Conservation (phyloP, 352 stramenopile species). For the Peronospora belbahrii region DNA sequence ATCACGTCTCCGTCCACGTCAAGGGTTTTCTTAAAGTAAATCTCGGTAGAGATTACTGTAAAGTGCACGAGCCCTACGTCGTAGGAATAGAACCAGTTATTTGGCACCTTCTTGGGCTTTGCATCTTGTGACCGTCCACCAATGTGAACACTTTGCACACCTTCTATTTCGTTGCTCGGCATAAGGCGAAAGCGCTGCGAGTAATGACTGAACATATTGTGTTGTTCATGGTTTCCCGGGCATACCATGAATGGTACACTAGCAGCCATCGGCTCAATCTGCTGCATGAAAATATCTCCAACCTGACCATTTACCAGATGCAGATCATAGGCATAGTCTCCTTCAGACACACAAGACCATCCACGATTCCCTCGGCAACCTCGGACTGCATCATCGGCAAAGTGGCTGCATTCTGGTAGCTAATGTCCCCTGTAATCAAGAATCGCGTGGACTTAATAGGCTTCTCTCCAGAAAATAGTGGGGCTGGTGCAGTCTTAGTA, state of each 20-base stretch:
- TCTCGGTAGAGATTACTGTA: constrained; percentile 79
- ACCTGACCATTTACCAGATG: constrained; percentile 71
- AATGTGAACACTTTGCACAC: constrained; percentile 38
- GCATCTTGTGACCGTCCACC: constrained; percentile 25
- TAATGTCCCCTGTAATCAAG: constrained; percentile 80
- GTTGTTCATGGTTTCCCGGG: constrained; percentile 86
- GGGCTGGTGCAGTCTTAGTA: constrained; percentile 55
- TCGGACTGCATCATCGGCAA: constrained; percentile 85
- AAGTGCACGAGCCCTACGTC: constrained; percentile 85
- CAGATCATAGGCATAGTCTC: constrained; percentile 88
- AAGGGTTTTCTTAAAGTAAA: constrained; percentile 77
- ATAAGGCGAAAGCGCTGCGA: constrained; percentile 81
- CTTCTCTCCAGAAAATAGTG: constrained; percentile 13
- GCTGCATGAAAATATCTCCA: constrained; percentile 87
- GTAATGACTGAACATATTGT: constrained; percentile 82
- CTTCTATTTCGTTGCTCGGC: constrained; percentile 68
- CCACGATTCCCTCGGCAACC: constrained; percentile 61
- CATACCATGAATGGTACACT: constrained; percentile 86
- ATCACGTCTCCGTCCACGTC: constrained; percentile 45
- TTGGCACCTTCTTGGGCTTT: constrained; percentile 41
- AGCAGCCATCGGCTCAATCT: constrained; percentile 81
- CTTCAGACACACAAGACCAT: constrained; percentile 81
- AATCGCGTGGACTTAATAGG: constrained; percentile 48
- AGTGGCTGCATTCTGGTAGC: constrained; percentile 82
- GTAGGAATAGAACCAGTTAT: constrained; percentile 88